Base-by-base conservation (phyloP, 2,329 filamentous ascomycete species). In the Aspergillus sp. region DNA sequence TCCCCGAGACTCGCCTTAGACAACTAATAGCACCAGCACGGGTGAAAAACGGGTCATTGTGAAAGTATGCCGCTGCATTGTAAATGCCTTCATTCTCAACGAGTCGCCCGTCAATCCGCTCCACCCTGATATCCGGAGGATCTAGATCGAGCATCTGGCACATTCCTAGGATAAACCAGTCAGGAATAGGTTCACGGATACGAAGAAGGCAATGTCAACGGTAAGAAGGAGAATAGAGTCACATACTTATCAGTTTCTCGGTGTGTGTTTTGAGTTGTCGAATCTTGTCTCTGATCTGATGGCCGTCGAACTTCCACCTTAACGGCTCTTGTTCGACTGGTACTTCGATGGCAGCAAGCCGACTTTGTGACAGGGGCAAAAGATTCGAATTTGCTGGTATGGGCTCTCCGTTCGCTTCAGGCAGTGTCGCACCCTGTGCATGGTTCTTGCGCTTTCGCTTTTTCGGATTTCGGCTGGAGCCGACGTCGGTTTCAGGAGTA, bases 11-110 rank as follows among this genome's bases (percentile, higher is more conserved):
- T 9, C 48, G 43, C 3, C 54, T 52, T 1, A 60, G 49, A 11
- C 60, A 35, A 17, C 60, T 59, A 32, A 71, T 59, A 3, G 62
- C 55, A n/a, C 69, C 65, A 1, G 62, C 67, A 2, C 67, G 62
- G 45, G 54, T 44, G 22, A 69, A 62, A 26, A 63, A 68, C 3
- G 65, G 65, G 30, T 69, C 62, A 22, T 44, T 45, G 14, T 53
- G 53, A 43, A 68, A 68, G 22, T 58, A 57, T 7, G 59, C 64
- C 7, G 53, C 60, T 3, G 55, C 58, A 4, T 36, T 54, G 46
- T 62, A 60, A 22, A 57, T 33, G n/a, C 51, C 57, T 32, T 53
- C 35, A 10, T 51, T 33, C 9, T 59, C 56, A 45, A 53, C 38
- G 5, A 52, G 42, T 6, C 47, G 43, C 17, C 53, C 51, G 17